A percentile compares a stretch with the other conserved stretches of the same genome.
Evolutionary conservation across 495 filamentous ascomycete genomes (phyloP).

Genomic region (Penicillium roqueforti): DNA sequence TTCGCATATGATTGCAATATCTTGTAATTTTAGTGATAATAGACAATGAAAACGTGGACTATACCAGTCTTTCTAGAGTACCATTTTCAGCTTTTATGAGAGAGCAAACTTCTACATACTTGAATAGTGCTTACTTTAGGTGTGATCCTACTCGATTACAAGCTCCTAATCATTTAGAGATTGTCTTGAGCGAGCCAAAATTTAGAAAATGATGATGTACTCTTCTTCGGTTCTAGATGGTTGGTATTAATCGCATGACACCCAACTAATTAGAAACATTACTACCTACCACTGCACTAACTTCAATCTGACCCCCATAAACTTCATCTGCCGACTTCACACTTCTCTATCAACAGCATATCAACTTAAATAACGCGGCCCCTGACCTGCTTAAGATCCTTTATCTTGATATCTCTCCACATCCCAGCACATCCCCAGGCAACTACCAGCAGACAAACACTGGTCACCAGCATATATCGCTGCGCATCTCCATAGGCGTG

Average conservation of each 20-base stretch:
- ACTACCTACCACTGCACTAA: neutral
- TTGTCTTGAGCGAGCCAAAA: neutral
- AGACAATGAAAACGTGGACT: neutral
- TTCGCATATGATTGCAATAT: neutral
- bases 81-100: too few species aligned
- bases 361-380: neutral
- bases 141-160: too few species aligned
- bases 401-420: slow-evolving; percentile 4
- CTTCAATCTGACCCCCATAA: neutral
- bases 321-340: neutral
- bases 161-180: neutral
- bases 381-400: slow-evolving; percentile 4
- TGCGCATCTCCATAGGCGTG: slow-evolving; percentile 52
- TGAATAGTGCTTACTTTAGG: too few species aligned
- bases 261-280: neutral
- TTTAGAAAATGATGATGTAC: neutral
- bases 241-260: neutral
- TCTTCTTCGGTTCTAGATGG: neutral
- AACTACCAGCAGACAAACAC: slow-evolving; percentile 5
- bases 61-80: too few species aligned
- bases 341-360: neutral
- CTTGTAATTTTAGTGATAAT: neutral
- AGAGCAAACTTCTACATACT: too few species aligned
- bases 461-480: slow-evolving; percentile 47
- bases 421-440: neutral